phyloP scores from a whole-genome alignment of 2,329 filamentous ascomycete genomes.

The Diaporthe australafricana region DNA sequence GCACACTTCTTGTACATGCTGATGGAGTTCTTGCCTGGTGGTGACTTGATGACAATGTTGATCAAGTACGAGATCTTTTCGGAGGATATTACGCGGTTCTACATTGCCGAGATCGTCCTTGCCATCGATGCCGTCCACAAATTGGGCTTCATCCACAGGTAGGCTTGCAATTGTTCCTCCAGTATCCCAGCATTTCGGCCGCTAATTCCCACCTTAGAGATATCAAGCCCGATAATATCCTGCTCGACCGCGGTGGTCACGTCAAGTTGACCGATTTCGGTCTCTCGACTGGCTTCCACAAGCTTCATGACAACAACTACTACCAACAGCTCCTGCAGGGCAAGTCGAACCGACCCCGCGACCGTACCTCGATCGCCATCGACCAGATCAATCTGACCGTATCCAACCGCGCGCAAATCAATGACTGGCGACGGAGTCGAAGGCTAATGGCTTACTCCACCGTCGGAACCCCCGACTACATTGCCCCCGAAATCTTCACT shows the following conservation, averaged over 20 bases:
- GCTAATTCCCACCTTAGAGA: conserved; percentile 68
- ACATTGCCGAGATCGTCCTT: conserved; percentile 97
- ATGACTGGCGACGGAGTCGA: conserved; percentile 97
- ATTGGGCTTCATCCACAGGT: conserved; percentile 98
- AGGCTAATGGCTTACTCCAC: conserved; percentile 98
- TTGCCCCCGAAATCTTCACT: conserved; percentile 97
- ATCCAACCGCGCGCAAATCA: conserved; percentile 97
- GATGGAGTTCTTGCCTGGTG: conserved; percentile 98
- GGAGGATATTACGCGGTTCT: conserved; percentile 98
- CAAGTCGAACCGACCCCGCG: conserved; percentile 76
- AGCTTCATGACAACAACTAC: conserved; percentile 97
- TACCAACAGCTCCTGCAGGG: conserved; percentile 96
- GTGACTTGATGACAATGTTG: conserved; percentile 99
- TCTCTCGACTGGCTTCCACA: conserved; percentile 97
- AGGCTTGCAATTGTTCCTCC: conserved; percentile 48
- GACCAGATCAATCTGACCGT: conserved; percentile 99
- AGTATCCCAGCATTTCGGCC: neutral
- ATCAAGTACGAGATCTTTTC: conserved; percentile 99
- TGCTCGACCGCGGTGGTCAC: conserved; percentile 93
- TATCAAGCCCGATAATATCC: conserved; percentile 99
- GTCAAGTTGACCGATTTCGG: conserved; percentile 99
- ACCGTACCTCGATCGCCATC: conserved; percentile 93
- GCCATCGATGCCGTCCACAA: conserved; percentile 99
- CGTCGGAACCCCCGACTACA: conserved; percentile 97
- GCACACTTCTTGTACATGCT: conserved; percentile 97